A percentile compares a stretch with the other conserved stretches of the same genome.
These are phyloP conservation scores for Mortierella sp. DNA, from an alignment of 371 early-diverging fungal genomes.

Conservation along the genomic window DNA sequence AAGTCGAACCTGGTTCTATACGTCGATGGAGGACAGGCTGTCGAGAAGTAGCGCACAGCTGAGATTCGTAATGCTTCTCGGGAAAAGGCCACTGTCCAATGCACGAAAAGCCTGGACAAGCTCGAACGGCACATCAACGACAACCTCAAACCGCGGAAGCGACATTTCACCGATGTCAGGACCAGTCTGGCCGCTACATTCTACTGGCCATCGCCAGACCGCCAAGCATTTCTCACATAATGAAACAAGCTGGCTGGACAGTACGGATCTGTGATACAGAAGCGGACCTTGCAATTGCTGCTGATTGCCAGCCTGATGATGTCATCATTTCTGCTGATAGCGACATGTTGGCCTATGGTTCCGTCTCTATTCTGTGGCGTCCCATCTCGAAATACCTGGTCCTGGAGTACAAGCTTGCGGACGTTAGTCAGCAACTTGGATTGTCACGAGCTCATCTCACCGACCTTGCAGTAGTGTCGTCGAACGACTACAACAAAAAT, in stretches of 20 bases:
- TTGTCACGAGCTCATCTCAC: conserved; percentile 11
- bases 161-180: conserved; percentile 23
- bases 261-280: conserved; percentile 14
- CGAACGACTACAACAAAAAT: conserved; percentile 15
- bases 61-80: neutral
- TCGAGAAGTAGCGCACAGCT: conserved; percentile 9
- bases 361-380: conserved; percentile 12
- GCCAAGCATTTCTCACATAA: conserved; percentile 14
- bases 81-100: conserved; percentile 2
- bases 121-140: conserved; percentile 8
- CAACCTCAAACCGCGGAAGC: conserved; percentile 13
- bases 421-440: neutral
- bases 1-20: neutral
- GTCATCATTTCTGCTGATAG: conserved; percentile 17
- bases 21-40: conserved; percentile 15
- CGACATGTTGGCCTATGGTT: conserved; percentile 16
- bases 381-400: conserved; percentile 15
- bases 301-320: conserved; percentile 14
- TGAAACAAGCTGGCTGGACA: conserved; percentile 21
- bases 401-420: conserved; percentile 8
- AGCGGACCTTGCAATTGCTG: conserved; percentile 22
- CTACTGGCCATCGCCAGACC: conserved; percentile 13
- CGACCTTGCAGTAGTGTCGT: conserved; percentile 18
- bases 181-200: conserved; percentile 14
- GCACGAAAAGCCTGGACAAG: neutral